Evolutionary conservation across 208 protist species (phyloP), one percentile per base, ranked within the genome.

Genomic region (Crithidia bombi): DNA sequence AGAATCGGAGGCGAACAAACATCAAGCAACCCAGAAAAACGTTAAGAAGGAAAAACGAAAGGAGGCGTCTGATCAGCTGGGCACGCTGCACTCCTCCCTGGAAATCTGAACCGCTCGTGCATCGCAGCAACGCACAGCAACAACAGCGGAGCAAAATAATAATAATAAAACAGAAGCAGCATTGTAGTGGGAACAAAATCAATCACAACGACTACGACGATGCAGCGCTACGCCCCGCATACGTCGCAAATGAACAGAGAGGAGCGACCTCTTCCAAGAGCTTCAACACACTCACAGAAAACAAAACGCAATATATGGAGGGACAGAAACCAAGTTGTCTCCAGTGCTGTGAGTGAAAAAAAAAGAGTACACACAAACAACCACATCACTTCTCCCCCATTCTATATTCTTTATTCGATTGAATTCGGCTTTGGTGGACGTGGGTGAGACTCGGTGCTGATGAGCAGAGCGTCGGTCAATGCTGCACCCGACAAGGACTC

Each of bases 381-480:
- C 43, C 5, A 30, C 46, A 28, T 28, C 6, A 11, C 46, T 30
- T 11, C 15, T 47, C 43, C 43, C 15, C 43, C 11, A 47, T 51
- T 51, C 5, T 12, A 1, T 21, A 28, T 6, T 51, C 6, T 23
- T 21, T 36, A 7, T 36, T 7, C 7, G 26, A 19, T 41, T 58
- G 35, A 63, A 7, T 25, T 64, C 19, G 6, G 32, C 43, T 61
- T 71, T 52, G 41, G 4, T 10, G 32, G 7, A 17, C n/a, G 25
- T 9, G 49, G 15, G 12, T 25, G 56, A 9, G 47, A 19, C 28
- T 19, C 15, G 6, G 50, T 15, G 11, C 25, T 26, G 0, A 32
- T 26, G 21, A 62, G 62, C 52, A 64, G 54, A 32, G 69, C 35
- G 19, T 69, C 52, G 0, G 21, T n/a, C 51, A 65, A 35, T 5